Evolutionary conservation across 306 rosid species (phyloP).

Genomic region (Quercus dentata): DNA sequence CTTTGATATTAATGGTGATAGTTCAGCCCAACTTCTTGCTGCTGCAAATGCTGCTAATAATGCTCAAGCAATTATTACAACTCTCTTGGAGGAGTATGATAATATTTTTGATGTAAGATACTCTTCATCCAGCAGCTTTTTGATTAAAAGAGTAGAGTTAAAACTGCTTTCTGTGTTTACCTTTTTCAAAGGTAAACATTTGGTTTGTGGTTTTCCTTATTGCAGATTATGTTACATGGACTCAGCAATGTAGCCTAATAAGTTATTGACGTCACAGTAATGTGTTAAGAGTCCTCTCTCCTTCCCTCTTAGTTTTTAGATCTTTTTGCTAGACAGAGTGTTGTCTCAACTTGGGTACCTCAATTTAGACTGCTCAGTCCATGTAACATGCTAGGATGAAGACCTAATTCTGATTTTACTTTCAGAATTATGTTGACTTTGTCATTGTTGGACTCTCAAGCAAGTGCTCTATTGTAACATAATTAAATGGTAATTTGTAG

Average conservation of each 20-base stretch:
- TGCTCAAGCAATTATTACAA: constrained; percentile 90
- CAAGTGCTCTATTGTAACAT: background rate
- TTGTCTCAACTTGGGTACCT: background rate
- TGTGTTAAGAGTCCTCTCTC: background rate
- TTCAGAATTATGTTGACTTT: background rate
- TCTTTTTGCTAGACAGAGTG: background rate
- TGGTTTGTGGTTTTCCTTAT: background rate
- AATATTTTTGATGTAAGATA: constrained; percentile 83
- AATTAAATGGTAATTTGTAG: background rate
- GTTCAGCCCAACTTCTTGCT: constrained; percentile 95
- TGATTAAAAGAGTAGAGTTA: background rate
- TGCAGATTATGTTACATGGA: background rate
- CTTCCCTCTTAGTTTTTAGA: background rate
- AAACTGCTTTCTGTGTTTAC: constrained; percentile 22
- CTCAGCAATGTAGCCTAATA: background rate
- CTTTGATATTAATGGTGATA: constrained; percentile 82
- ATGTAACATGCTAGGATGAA: constrained; percentile 1
- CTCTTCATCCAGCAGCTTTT: background rate
- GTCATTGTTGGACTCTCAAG: background rate
- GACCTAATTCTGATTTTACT: background rate
- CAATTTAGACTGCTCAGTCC: background rate
- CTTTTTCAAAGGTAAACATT: background rate
- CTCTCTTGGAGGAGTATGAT: constrained; percentile 92
- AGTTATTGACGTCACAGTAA: background rate
- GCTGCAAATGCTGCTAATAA: constrained; percentile 99